These are phyloP conservation scores for Jackrogersella minutella DNA, from an alignment of 495 filamentous ascomycete species.

Conservation along the genomic window DNA sequence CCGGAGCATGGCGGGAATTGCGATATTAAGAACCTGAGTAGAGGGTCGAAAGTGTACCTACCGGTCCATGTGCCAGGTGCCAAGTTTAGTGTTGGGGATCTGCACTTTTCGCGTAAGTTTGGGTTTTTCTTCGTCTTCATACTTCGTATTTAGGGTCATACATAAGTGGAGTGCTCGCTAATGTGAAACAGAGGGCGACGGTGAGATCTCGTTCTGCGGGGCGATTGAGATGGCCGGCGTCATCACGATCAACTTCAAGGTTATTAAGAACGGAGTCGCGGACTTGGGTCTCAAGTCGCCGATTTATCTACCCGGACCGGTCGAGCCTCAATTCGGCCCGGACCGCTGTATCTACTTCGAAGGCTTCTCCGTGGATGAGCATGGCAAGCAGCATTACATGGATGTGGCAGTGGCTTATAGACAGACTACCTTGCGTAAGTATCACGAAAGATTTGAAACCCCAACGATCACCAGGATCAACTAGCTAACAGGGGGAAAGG, in stretches of 20 bases:
- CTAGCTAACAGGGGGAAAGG: slow-evolving; percentile 25
- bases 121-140: not conserved
- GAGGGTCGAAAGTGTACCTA: slow-evolving; percentile 88
- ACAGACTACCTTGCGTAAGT: slow-evolving; percentile 78
- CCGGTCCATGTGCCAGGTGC: slow-evolving; percentile 85
- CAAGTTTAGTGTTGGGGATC: slow-evolving; percentile 91
- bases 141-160: not conserved
- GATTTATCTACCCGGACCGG: slow-evolving; percentile 88
- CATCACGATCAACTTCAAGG: slow-evolving; percentile 89
- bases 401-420: slow-evolving; percentile 93
- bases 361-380: slow-evolving; percentile 91
- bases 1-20: slow-evolving; percentile 76
- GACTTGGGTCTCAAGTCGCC: slow-evolving; percentile 84
- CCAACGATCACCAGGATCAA: not conserved
- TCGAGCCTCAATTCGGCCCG: slow-evolving; percentile 90
- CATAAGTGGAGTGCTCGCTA: not conserved
- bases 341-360: slow-evolving; percentile 91
- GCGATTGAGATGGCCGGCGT: slow-evolving; percentile 97
- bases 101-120: slow-evolving; percentile 77
- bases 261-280: slow-evolving; percentile 84
- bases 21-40: slow-evolving; percentile 90
- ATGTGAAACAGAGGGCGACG: slow-evolving; percentile 71
- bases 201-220: slow-evolving; percentile 95
- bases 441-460: not conserved
- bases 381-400: slow-evolving; percentile 92